These are phyloP conservation scores for Hydnum rufescens DNA, from an alignment of 768 basidiomycete species.

Conservation along the genomic window DNA sequence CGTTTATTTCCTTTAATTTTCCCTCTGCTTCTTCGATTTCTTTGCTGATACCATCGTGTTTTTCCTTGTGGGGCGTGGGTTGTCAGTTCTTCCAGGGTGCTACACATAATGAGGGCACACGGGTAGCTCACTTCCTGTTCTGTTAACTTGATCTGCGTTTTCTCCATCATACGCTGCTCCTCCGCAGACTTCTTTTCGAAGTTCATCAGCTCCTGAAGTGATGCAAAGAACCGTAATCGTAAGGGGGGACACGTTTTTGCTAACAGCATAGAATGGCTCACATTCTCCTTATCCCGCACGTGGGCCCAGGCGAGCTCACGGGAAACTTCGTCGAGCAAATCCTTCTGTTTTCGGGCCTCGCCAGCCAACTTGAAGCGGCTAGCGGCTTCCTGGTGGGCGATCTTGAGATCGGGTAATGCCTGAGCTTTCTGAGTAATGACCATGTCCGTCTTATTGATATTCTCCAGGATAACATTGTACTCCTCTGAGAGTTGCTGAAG, in stretches of 20 bases:
- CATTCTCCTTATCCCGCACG: conserved; percentile 48
- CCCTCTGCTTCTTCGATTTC: neutral
- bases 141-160: neutral
- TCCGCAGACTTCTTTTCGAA: neutral
- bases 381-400: conserved; percentile 34
- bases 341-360: conserved; percentile 50
- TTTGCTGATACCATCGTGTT: neutral
- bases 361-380: conserved; percentile 49
- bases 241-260: neutral
- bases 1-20: too few species aligned
- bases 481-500: conserved; percentile 72
- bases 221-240: neutral
- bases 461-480: conserved; percentile 56
- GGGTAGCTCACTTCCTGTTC: neutral
- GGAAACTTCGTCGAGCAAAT: conserved; percentile 48
- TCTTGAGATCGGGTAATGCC: conserved; percentile 55
- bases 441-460: conserved; percentile 48
- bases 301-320: conserved; percentile 79
- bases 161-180: neutral
- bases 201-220: neutral
- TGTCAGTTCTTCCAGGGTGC: neutral
- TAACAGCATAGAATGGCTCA: conserved; percentile 12
- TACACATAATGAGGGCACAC: neutral
- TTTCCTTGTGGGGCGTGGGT: neutral
- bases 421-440: conserved; percentile 52